Base-by-base conservation (phyloP, 306 rosid genomes). In the Cyclanthera cordifolia region DNA sequence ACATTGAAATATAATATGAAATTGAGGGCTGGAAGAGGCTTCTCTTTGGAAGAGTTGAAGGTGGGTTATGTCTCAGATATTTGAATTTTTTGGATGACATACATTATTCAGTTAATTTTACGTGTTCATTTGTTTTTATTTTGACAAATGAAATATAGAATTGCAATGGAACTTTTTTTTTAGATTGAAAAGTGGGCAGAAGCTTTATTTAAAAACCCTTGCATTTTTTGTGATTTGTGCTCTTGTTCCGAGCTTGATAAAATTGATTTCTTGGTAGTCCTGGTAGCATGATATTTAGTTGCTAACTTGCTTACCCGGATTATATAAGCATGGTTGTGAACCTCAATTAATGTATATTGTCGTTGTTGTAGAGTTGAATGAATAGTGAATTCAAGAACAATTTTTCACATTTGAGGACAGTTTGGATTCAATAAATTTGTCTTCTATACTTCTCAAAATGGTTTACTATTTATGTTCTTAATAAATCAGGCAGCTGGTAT, bases 11-110 rank as follows among this genome's bases (percentile, higher is more conserved):
- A n/a, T n/a, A n/a, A n/a, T n/a, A n/a, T n/a, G n/a, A n/a, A n/a
- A n/a, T 70, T 82, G 7, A 75, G 89, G 68, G 83, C 85, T 71
- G 89, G 89, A 4, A 78, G 85, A 63, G 89, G 89, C 21, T 85
- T 85, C 70, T 75, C 85, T 70, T 74, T 82, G 47, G 89, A 85
- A 67, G 89, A 85, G 53, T 50, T 85, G 74, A 85, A 85, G 86
- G 89, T 77, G 55, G 55, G 11, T 46, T 50, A 4, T 75, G 47
- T 59, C 4, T 21, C 14, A 2, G 17, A n/a, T 50, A 37, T 20
- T 11, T 1, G 34, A 64, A 23, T n/a, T 41, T 27, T 45, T 43
- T 64, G 14, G 15, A 43, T 64, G 68, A 43, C 50, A 39, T 43
- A 5, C 20, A 41, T 19, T 7, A 39, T 5, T 14, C 28, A 43